These are phyloP conservation scores for Globisporangium splendens DNA, from an alignment of 352 stramenopile genomes.

Conservation along the genomic window DNA sequence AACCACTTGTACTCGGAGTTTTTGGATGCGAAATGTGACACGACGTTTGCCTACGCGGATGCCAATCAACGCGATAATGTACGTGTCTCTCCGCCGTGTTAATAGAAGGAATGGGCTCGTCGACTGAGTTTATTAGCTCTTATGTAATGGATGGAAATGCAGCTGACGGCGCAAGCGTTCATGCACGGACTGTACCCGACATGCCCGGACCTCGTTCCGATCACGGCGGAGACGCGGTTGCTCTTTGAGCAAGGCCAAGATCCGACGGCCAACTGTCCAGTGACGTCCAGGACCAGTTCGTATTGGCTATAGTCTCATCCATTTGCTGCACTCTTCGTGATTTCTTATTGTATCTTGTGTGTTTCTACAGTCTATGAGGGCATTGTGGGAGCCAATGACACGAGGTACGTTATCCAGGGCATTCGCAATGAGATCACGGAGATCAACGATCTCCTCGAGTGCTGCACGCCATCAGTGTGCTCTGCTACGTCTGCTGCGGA, in stretches of 20 bases:
- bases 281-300: slow-evolving; percentile 58
- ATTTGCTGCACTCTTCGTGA: neutral
- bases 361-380: slow-evolving; percentile 58
- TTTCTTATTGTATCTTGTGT: no score
- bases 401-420: slow-evolving; percentile 53
- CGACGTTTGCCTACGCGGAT: slow-evolving; percentile 69
- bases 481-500: neutral
- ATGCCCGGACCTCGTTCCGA: slow-evolving; percentile 52
- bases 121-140: neutral
- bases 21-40: slow-evolving; percentile 44
- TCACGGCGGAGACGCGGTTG: slow-evolving; percentile 48
- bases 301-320: neutral
- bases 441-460: slow-evolving; percentile 63
- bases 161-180: slow-evolving; percentile 69
- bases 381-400: slow-evolving; percentile 59
- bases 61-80: slow-evolving; percentile 75
- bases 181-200: slow-evolving; percentile 44
- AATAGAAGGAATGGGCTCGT: no score
- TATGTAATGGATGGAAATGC: neutral
- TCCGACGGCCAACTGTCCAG: slow-evolving; percentile 56
- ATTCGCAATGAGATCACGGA: slow-evolving; percentile 45
- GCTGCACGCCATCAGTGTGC: slow-evolving; percentile 54
- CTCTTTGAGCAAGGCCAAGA: slow-evolving; percentile 79
- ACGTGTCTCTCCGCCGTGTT: slow-evolving; percentile 5
- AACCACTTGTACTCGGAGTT: slow-evolving; percentile 64